These are phyloP conservation scores for Senna siamea DNA, from an alignment of 306 rosid genomes.

Conservation along the genomic window DNA sequence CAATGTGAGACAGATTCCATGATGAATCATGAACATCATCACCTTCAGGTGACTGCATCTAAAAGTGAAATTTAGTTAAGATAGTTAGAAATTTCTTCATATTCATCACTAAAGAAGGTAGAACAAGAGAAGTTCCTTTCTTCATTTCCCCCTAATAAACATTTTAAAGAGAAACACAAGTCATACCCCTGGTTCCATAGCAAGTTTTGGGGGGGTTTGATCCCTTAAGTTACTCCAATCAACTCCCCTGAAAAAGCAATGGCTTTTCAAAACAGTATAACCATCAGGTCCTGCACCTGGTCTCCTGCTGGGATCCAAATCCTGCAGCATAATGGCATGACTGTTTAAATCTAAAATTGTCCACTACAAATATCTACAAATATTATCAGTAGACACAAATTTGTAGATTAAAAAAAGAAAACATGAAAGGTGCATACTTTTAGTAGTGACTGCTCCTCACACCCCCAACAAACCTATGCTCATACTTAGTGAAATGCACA, in stretches of 20 bases:
- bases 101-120: slow-evolving; percentile 13
- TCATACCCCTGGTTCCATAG: slow-evolving; percentile 64
- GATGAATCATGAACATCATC: slow-evolving; percentile 55
- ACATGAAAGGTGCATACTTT: not conserved
- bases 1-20: slow-evolving; percentile 65
- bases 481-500: no score
- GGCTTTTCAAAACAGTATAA: slow-evolving; percentile 69
- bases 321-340: slow-evolving; percentile 55
- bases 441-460: not conserved
- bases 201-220: slow-evolving; percentile 79
- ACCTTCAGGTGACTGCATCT: slow-evolving; percentile 58
- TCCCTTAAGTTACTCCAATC: slow-evolving; percentile 73
- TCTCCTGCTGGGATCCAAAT: slow-evolving; percentile 83
- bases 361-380: not conserved
- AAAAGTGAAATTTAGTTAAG: slow-evolving; percentile 22
- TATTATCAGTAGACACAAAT: not conserved
- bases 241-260: slow-evolving; percentile 81
- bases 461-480: not conserved
- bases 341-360: slow-evolving; percentile 11
- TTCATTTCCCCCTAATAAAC: slow-evolving; percentile 16
- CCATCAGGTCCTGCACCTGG: slow-evolving; percentile 91
- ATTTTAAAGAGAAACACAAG: slow-evolving; percentile 30
- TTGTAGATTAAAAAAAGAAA: not conserved
- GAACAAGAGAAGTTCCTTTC: slow-evolving; percentile 1
- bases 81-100: slow-evolving; percentile 13